phyloP scores from a whole-genome alignment of 331 rosid genomes.

The Phaseolus coccineus region DNA sequence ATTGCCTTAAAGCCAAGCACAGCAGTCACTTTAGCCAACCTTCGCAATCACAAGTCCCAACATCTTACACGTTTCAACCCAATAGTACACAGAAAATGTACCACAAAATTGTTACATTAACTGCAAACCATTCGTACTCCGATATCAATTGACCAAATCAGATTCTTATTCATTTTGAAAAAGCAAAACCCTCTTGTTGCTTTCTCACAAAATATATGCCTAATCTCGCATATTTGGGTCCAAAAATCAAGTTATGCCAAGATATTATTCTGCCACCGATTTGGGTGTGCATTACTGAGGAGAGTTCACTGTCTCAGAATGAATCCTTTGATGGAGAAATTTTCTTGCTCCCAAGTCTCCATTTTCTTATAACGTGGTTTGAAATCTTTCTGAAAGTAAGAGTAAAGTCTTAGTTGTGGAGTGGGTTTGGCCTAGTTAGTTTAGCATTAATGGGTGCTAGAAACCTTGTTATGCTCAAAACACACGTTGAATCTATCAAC shows the following conservation, averaged over 20 bases:
- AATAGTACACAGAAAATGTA: neutral
- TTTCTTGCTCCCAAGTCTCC: neutral
- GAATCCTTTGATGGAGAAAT: slow-evolving; percentile 32
- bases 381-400: neutral
- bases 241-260: slow-evolving; percentile 11
- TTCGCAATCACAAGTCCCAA: neutral
- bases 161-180: neutral
- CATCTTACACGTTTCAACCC: slow-evolving; percentile 27
- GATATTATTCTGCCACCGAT: slow-evolving; percentile 39
- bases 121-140: slow-evolving; percentile 22
- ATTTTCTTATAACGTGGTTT: slow-evolving; percentile 38
- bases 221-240: slow-evolving; percentile 48
- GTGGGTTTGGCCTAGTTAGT: slow-evolving; percentile 6
- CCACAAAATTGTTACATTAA: neutral
- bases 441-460: slow-evolving; percentile 53
- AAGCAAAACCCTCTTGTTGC: slow-evolving; percentile 18
- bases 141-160: slow-evolving; percentile 11
- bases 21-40: neutral
- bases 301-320: slow-evolving; percentile 47
- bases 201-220: slow-evolving; percentile 41
- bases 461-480: slow-evolving; percentile 47
- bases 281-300: slow-evolving; percentile 47
- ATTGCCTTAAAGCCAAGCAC: neutral
- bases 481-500: slow-evolving; percentile 44
- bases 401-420: neutral